phyloP scores from a whole-genome alignment of 225 moss, liverwort and hornwort species.

The Thuidium tamariscinum region DNA sequence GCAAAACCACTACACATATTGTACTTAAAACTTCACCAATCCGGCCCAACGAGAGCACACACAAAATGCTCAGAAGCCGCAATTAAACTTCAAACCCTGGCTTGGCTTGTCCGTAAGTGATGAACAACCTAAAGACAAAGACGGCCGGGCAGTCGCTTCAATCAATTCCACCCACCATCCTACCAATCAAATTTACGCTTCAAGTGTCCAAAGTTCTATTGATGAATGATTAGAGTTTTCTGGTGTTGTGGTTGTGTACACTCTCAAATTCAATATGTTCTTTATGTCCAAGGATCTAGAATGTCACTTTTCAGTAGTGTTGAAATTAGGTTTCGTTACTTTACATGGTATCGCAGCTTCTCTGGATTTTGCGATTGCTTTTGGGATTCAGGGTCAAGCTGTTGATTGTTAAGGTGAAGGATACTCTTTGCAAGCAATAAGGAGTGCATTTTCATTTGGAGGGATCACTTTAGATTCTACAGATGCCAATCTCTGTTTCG shows the following conservation, averaged over 20 bases:
- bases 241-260: background rate
- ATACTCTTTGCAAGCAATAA: background rate
- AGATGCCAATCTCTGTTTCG: background rate
- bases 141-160: background rate
- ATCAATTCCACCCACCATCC: background rate
- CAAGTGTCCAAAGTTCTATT: background rate
- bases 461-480: background rate
- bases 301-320: background rate
- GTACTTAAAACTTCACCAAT: background rate
- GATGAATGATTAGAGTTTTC: background rate
- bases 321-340: no score
- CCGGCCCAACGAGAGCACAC: background rate
- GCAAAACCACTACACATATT: background rate
- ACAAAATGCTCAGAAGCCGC: background rate
- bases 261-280: background rate
- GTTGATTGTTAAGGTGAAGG: background rate
- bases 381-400: background rate
- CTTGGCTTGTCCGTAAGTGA: background rate
- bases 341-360: background rate
- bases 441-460: background rate
- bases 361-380: background rate
- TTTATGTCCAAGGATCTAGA: background rate
- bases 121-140: background rate
- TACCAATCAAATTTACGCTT: background rate
- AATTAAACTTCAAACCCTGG: slow-evolving; percentile 12